A percentile compares a stretch with the other conserved stretches of the same genome.
phyloP scores from a whole-genome alignment of 2,329 filamentous ascomycete species.

The Fusarium heterosporum region DNA sequence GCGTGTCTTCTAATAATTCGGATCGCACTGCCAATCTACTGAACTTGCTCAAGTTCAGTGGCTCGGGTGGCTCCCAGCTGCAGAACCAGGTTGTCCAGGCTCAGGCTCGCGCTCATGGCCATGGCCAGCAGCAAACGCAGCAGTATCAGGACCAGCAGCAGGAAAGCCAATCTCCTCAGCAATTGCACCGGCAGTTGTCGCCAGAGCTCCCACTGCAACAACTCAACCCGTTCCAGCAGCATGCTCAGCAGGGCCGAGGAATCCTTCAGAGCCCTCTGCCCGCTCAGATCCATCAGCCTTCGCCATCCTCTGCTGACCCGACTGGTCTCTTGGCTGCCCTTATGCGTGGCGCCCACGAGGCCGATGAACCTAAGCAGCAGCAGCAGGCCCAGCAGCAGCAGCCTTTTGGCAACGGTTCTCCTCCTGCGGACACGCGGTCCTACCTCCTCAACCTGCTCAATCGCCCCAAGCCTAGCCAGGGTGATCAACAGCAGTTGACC shows the following conservation, averaged over 20 bases:
- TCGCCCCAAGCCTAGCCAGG: constrained; percentile 75
- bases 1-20: constrained; percentile 53
- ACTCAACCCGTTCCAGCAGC: constrained; percentile 44
- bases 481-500: constrained; percentile 59
- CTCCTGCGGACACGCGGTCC: constrained; percentile 79
- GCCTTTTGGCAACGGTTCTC: constrained; percentile 62
- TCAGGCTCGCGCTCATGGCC: constrained; percentile 37
- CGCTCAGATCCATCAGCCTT: constrained; percentile 66
- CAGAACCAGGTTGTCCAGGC: constrained; percentile 50
- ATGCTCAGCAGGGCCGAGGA: constrained; percentile 40
- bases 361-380: constrained; percentile 56
- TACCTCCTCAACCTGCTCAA: constrained; percentile 89
- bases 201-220: constrained; percentile 48
- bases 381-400: constrained; percentile 43
- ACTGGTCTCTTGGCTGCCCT: constrained; percentile 69
- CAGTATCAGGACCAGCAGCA: constrained; percentile 37
- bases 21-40: constrained; percentile 68
- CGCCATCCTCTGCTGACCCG: constrained; percentile 67
- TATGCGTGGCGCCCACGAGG: constrained; percentile 68
- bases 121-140: constrained; percentile 32
- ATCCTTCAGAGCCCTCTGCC: constrained; percentile 46
- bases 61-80: constrained; percentile 50
- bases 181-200: constrained; percentile 41
- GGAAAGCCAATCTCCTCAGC: constrained; percentile 36
- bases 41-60: constrained; percentile 72